Base-by-base conservation (phyloP, 371 early-diverging fungal species). In the Capillidium rhysosporum region DNA sequence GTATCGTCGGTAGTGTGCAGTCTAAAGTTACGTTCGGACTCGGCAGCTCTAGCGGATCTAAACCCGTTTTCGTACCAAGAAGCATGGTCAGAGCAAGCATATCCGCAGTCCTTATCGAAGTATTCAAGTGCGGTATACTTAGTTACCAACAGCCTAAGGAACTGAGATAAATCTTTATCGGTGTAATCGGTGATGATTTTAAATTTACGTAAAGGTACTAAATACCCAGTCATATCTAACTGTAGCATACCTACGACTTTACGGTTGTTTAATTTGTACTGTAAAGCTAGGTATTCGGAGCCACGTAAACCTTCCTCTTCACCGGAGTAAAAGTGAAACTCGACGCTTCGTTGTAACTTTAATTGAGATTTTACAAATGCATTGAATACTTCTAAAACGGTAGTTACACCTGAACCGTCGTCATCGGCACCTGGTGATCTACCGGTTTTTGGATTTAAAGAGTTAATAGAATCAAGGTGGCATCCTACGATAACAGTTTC, bases 321-420 rank as follows among this genome's bases (percentile, higher is more conserved):
- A 46, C 74, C 90, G 53, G 86, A 80, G 58, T 88, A 93, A 86
- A 88, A 96, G 66, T 92, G 94, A 73, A 93, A 92, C 61, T 93
- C 94, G 38, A 96, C 81, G 20, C 90, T 76, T 49, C 84, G 69
- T 38, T 70, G 61, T 16, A 91, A 92, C 29, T 67, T 70, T 63
- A 89, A 85, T 0, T 75, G 78, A 34, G 67, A 70, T 14, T 69
- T 54, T 31, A 90, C 68, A 1, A 92, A 61, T 30, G 65, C 72
- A 29, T 84, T 76, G 72, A 88, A 80, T 21, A 87, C 77, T 64
- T 93, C 93, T 40, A 92, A 67, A 39, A 88, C 84, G 0, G 91
- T 86, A 1, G 79, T 77, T 0, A 84, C 80, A 14, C 96, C 96
- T 49, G 80, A 79, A 31, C 89, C 92, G 68, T 89, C 85, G 58